These are phyloP conservation scores for Knufia petricola DNA, from an alignment of 2,329 filamentous ascomycete species.

Conservation along the genomic window DNA sequence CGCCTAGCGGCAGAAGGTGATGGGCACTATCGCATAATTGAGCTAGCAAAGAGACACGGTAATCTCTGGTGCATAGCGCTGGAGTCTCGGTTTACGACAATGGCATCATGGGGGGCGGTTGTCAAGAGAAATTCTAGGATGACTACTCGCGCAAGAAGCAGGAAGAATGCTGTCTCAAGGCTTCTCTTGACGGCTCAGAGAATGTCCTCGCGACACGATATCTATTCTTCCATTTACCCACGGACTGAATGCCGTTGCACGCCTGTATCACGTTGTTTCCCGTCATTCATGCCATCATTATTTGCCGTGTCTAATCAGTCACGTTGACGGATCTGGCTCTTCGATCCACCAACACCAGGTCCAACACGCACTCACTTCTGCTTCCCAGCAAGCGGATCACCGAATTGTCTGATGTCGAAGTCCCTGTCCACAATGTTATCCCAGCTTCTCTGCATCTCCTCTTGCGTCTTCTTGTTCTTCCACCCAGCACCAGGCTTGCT, in stretches of 20 bases:
- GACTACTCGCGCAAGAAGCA: too few relatives aligned
- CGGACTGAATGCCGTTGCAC: not conserved
- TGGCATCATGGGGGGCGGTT: too few relatives aligned
- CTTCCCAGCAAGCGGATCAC: constrained; percentile 15
- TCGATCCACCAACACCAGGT: too few relatives aligned
- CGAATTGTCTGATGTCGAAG: constrained; percentile 33
- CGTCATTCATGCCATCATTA: not conserved
- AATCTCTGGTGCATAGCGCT: not conserved
- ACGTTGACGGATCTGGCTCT: too few relatives aligned
- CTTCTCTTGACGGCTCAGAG: too few relatives aligned
- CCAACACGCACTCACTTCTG: not conserved
- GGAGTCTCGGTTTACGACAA: not conserved
- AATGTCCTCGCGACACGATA: too few relatives aligned
- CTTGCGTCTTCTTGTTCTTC: constrained; percentile 48
- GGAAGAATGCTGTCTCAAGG: not conserved
- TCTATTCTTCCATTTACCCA: too few relatives aligned
- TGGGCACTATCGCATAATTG: not conserved
- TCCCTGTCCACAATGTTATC: constrained; percentile 43
- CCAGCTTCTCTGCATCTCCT: constrained; percentile 45
- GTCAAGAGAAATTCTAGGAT: too few relatives aligned
- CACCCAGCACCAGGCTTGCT: constrained; percentile 42
- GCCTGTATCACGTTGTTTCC: not conserved
- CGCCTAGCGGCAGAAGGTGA: constrained; percentile 35
- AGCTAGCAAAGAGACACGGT: not conserved
- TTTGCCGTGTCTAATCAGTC: too few relatives aligned